Evolutionary conservation across 106 monocot genomes (phyloP), one percentile per base, ranked within the genome.

Genomic region (Dendrobium chrysotoxum): DNA sequence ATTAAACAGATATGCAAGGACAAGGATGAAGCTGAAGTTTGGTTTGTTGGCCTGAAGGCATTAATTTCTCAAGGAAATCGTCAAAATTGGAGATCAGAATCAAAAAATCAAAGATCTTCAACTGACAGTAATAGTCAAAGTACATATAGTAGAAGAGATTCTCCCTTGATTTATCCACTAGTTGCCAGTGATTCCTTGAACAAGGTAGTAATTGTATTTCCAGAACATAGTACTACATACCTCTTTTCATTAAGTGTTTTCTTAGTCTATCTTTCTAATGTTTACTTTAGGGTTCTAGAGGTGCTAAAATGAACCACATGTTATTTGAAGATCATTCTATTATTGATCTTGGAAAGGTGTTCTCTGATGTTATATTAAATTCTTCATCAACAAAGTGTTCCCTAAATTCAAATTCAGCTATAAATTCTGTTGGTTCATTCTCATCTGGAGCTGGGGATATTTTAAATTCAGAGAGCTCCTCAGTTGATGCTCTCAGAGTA

Each of bases 1-100:
- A 35, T 35, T 35, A 35, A 35, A 83, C 86, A 88, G 88, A 86
- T 88, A 83, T 88, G 88, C 83, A 88, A 88, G 78, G 88, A 88
- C 74, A 85, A 88, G 81, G 86, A 85, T 85, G 88, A 88, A 77
- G 88, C 86, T 35, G 35, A 35, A 35, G 35, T 35, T 35, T 35
- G 35, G 35, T 35, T 35, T 35, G 35, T 35, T 35, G 86, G 82
- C 7, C 75, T 88, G 72, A 86, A 86, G 78, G 78, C 85, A 81
- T 79, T 88, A 79, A 83, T 88, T 83, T 80, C 83, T 7, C 77
- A 40, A 70, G 83, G 77, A 55, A 82, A 72, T 79, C n/a, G 2
- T 75, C 76, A 66, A 50, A 86, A 83, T 45, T 82, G 72, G 79
- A 73, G 76, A 71, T 57, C 21, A 28, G 88, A 88, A 47, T 80